A percentile compares a stretch with the other conserved stretches of the same genome.
Conservation (phyloP, 331 rosid genomes). For the Pyracantha coccinea region DNA sequence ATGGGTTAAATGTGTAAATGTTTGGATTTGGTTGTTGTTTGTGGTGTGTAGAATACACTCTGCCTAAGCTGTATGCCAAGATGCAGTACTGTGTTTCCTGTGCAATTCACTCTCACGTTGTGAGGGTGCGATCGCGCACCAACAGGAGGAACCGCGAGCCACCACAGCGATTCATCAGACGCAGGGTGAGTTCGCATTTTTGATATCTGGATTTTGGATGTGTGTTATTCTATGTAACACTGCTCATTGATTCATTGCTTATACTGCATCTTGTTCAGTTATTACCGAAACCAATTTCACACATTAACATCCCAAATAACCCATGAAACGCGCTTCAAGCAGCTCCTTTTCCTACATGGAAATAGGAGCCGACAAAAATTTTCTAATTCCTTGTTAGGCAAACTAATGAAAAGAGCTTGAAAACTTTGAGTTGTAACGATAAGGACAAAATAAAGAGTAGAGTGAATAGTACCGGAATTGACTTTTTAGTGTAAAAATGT, state of each 20-base stretch:
- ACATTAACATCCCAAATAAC: neutral
- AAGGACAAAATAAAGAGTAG: no score
- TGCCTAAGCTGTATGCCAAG: slow-evolving; percentile 92
- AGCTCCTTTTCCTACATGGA: neutral
- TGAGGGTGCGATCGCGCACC: slow-evolving; percentile 82
- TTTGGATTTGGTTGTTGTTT: no score
- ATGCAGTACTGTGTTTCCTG: slow-evolving; percentile 97
- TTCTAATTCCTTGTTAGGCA: no score
- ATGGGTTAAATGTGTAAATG: no score
- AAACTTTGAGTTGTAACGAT: no score
- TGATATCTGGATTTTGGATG: no score
- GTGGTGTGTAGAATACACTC: slow-evolving; percentile 54
- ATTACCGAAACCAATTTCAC: neutral
- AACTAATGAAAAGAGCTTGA: no score
- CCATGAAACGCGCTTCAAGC: neutral
- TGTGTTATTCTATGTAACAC: no score
- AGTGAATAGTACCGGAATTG: no score
- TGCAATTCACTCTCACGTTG: slow-evolving; percentile 95
- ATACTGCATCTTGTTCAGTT: no score
- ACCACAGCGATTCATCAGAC: slow-evolving; percentile 76
- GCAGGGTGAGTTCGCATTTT: slow-evolving; percentile 43
- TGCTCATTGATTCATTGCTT: neutral
- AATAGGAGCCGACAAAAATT: no score
- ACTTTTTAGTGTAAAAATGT: no score
- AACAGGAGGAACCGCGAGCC: slow-evolving; percentile 89